Evolutionary conservation across 345 rosid genomes (phyloP).

Genomic region (Cardamine occulta): DNA sequence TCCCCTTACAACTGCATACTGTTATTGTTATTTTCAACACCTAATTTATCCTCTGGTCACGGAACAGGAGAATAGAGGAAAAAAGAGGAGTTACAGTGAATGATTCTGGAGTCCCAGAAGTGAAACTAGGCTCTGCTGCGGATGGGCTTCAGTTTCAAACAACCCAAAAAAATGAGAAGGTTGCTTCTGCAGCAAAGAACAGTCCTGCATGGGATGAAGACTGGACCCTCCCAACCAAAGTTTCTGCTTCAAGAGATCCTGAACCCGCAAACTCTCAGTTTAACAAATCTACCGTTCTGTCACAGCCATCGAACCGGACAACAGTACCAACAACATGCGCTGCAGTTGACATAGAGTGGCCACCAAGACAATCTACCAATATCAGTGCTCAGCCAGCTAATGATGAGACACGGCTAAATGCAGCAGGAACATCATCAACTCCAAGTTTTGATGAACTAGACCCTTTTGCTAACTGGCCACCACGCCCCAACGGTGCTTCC

Average conservation of each 20-base stretch:
- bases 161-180: conserved; percentile 51
- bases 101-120: conserved; percentile 63
- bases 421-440: conserved; percentile 49
- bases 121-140: conserved; percentile 46
- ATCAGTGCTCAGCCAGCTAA: conserved; percentile 41
- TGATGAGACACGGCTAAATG: conserved; percentile 45
- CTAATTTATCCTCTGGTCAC: conserved; percentile 4
- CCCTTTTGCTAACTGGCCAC: conserved; percentile 96
- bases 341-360: conserved; percentile 88
- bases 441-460: conserved; percentile 73
- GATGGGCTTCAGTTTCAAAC: conserved; percentile 58
- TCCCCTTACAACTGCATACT: conserved; percentile 7
- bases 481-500: conserved; percentile 49
- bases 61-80: conserved; percentile 76
- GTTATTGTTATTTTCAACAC: conserved; percentile 14
- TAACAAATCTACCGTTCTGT: conserved; percentile 43
- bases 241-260: conserved; percentile 37
- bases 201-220: conserved; percentile 87
- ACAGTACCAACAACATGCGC: conserved; percentile 53
- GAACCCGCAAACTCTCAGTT: conserved; percentile 44
- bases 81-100: conserved; percentile 72
- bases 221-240: conserved; percentile 64
- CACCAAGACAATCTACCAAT: conserved; percentile 62
- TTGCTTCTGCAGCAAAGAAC: conserved; percentile 53
- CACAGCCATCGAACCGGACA: conserved; percentile 52